Base-by-base conservation (phyloP, 2,329 filamentous ascomycete species). In the Hypoxylon sp. region DNA sequence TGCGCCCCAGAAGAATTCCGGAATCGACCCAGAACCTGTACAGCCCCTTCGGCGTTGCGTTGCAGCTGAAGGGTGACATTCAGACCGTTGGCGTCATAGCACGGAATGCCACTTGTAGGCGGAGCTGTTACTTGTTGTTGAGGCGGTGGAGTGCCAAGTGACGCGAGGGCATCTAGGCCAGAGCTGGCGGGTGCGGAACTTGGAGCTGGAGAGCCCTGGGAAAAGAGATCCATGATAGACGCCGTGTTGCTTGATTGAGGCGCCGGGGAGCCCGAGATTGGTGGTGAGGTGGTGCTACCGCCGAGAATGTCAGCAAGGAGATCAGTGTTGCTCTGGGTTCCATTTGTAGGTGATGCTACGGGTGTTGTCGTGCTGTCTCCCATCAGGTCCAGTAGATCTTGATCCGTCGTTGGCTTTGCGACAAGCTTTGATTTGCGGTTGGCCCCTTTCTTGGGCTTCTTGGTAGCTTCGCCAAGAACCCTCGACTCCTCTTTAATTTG, bases 401-500 rank as follows among this genome's bases (percentile, higher is more conserved):
- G 91, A 74, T 97, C 94, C 6, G 92, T 91, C 30, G 75, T 75
- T 41, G 92, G 91, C 79, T 97, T 95, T 66, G 89, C 84, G 26
- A 89, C 85, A 55, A 76, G 74, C 79, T 90, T 94, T 61, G 89
- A 88, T 76, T 89, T 92, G 71, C 93, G 88, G 75, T 91, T 92
- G 62, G 87, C 84, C 50, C 87, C 82, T 73, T 89, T 88, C 76
- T 87, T 89, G 67, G 85, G 83, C 71, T 90, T 87, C 77, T 89
- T 89, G 1, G 87, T 83, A 1, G 93, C 89, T 72, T 94, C 91
- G 44, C 94, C 94, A 17, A 99, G 83, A 2, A 97, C 94, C 63
- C 94, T 86, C 56, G 95, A 94, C 76, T 97, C 93, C 76, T 99
- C 95, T 69, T 94, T 93, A 73, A 99, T 98, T 77, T 98, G 94